These are phyloP conservation scores for Haberlea rhodopensis DNA, from an alignment of 257 asterid species.

Conservation along the genomic window DNA sequence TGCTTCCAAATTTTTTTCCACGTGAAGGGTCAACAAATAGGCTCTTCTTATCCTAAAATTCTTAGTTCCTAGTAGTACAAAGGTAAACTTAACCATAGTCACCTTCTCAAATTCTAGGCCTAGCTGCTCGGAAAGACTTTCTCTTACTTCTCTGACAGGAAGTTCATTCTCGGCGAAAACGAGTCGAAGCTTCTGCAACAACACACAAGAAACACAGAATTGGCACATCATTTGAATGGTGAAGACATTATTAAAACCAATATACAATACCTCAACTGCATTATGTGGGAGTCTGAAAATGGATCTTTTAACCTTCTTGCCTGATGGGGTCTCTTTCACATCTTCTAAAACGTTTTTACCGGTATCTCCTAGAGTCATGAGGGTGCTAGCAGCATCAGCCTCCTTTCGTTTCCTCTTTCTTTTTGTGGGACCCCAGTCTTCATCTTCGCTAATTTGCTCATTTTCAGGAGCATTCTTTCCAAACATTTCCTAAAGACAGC, in stretches of 20 bases:
- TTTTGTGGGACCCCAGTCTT: constrained; percentile 93
- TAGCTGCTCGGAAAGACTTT: constrained; percentile 66
- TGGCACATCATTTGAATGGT: constrained; percentile 19
- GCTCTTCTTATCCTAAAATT: constrained; percentile 4
- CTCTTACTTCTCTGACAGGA: constrained; percentile 71
- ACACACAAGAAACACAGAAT: constrained; percentile 29
- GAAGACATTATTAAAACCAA: constrained; percentile 10
- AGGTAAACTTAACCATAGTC: constrained; percentile 25
- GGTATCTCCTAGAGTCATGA: constrained; percentile 49
- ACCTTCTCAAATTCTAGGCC: constrained; percentile 89
- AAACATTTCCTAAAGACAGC: constrained; percentile 72
- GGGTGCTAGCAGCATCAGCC: constrained; percentile 63
- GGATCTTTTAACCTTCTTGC: constrained; percentile 48
- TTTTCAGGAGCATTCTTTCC: constrained; percentile 60
- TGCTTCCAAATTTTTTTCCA: neutral
- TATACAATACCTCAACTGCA: constrained; percentile 70
- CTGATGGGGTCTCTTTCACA: constrained; percentile 24
- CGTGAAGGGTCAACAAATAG: constrained; percentile 2
- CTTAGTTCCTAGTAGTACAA: neutral
- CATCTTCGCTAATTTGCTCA: constrained; percentile 88
- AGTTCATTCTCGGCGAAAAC: constrained; percentile 91
- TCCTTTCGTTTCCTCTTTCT: constrained; percentile 64
- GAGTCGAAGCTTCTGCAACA: constrained; percentile 76
- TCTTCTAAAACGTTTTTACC: constrained; percentile 39
- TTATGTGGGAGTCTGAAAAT: constrained; percentile 69